A percentile compares a stretch with the other conserved stretches of the same genome.
phyloP scores from a whole-genome alignment of 176 grass and related monocot species.

The Oryza punctata region DNA sequence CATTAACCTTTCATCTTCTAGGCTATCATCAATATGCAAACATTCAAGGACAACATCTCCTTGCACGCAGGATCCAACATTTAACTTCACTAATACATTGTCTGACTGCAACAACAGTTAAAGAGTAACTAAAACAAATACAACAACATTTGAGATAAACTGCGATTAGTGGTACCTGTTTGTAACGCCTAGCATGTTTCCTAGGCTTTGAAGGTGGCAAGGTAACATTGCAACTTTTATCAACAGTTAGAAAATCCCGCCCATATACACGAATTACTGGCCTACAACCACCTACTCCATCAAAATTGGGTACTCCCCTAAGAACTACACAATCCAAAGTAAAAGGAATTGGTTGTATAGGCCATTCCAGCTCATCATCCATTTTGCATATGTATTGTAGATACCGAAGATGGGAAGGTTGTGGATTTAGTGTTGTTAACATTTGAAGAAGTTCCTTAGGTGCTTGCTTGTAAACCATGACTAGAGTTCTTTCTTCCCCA shows the following conservation, averaged over 20 bases:
- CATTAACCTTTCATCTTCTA: slow-evolving; percentile 65
- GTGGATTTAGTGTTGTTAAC: slow-evolving; percentile 71
- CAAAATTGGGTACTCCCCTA: slow-evolving; percentile 81
- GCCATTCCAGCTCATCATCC: slow-evolving; percentile 51
- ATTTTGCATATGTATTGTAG: slow-evolving; percentile 78
- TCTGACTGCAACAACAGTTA: slow-evolving; percentile 75
- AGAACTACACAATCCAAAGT: slow-evolving; percentile 94
- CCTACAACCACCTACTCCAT: slow-evolving; percentile 74
- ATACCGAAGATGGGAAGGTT: slow-evolving; percentile 87
- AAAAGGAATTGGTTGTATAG: slow-evolving; percentile 61
- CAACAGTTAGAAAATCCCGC: slow-evolving; percentile 56
- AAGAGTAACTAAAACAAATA: slow-evolving; percentile 60
- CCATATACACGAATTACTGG: slow-evolving; percentile 77
- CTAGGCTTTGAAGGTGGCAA: slow-evolving; percentile 62
- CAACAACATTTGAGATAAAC: slow-evolving; percentile 18
- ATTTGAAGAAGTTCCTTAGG: slow-evolving; percentile 83
- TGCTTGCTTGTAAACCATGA: slow-evolving; percentile 95
- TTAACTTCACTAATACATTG: slow-evolving; percentile 76
- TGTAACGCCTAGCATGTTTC: slow-evolving; percentile 70
- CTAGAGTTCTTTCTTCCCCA: slow-evolving; percentile 87
- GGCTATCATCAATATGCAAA: slow-evolving; percentile 65
- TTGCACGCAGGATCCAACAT: slow-evolving; percentile 84
- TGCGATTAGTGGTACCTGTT: slow-evolving; percentile 62
- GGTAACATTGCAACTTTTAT: slow-evolving; percentile 51
- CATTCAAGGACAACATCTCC: slow-evolving; percentile 92